Evolutionary conservation across 306 rosid species (phyloP), one percentile per base, ranked within the genome.

Genomic region (Malus sylvestris): DNA sequence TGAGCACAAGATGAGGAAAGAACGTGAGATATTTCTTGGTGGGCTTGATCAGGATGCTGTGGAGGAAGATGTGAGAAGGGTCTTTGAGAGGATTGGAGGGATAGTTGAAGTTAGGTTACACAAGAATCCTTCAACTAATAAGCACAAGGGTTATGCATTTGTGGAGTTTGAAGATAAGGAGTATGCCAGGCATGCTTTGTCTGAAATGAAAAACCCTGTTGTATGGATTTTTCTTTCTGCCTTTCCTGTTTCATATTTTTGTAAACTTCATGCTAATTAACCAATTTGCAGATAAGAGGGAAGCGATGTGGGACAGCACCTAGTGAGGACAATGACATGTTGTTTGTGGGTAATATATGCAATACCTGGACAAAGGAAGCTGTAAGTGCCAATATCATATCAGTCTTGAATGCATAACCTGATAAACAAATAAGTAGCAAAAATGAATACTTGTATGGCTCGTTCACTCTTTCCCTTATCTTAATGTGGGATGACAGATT

Each of bases 281-380:
- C 30, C 63, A 57, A 18, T 80, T 70, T 81, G 59, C 84, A 90
- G 97, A 93, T 93, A 80, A 73, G 68, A 57, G 97, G 97, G 62
- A 90, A 90, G 85, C 87, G 89, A 73, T 92, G 96, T 78, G 93
- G 91, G 53, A 87, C 88, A 70, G 90, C 93, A 38, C 96, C 92
- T 51, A 86, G 92, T 76, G 93, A 87, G 83, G 96, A 90, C 80
- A 88, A 86, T 73, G 87, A 87, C 80, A 84, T 92, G 0, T 73
- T 93, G 85, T 93, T 93, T 75, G 71, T 90, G 85, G 96, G 96
- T 71, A 93, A 93, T 81, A 93, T 93, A 75, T 87, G 96, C 89
- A 90, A 83, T 61, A 86, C 85, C 32, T 93, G 97, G 97, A 88
- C 93, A 80, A 90, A 89, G 85, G 96, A 90, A 89, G 88, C 88